These are phyloP conservation scores for Aureobasidium sp. DNA, from an alignment of 2,329 filamentous ascomycete genomes.

Conservation along the genomic window DNA sequence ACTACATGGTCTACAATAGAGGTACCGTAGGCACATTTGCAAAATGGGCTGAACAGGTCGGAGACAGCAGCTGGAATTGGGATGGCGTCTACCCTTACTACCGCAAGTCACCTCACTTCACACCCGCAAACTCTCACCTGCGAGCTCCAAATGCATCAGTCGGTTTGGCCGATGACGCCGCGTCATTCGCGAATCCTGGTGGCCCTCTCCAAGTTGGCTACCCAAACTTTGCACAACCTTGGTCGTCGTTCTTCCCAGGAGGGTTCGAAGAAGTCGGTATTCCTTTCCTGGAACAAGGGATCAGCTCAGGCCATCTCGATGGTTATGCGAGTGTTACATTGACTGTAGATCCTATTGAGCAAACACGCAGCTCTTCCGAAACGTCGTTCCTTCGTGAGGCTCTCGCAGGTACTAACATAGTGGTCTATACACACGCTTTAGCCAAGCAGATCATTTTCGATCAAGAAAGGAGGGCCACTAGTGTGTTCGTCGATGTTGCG, in stretches of 20 bases:
- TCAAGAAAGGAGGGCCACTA: constrained; percentile 21
- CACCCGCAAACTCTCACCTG: constrained; percentile 9
- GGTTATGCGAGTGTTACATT: constrained; percentile 18
- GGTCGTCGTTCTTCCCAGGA: constrained; percentile 24
- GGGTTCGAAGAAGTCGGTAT: constrained; percentile 26
- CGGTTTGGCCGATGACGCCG: constrained; percentile 15
- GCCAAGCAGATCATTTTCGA: constrained; percentile 19
- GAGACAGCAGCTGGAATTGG: constrained; percentile 25
- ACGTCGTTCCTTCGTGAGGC: constrained; percentile 25
- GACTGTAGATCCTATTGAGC: constrained; percentile 24
- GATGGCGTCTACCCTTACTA: constrained; percentile 25
- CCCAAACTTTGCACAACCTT: constrained; percentile 23
- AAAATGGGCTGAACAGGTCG: constrained; percentile 32
- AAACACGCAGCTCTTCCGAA: constrained; percentile 22
- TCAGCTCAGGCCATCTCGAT: constrained; percentile 22
- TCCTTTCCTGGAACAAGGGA: constrained; percentile 20
- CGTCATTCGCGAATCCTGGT: constrained; percentile 17
- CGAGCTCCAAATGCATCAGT: constrained; percentile 18
- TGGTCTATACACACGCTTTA: constrained; percentile 29
- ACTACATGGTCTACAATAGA: constrained; percentile 25
- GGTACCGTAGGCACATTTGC: constrained; percentile 27
- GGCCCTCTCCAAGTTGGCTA: constrained; percentile 27
- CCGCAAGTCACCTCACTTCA: constrained; percentile 22
- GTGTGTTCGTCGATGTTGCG: constrained; percentile 24
- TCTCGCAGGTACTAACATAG: constrained; percentile 23